Percentiles rank a stretch among this genome's conserved stretches.
These are phyloP conservation scores for Vigna angularis DNA, from an alignment of 306 rosid genomes.

Conservation along the genomic window DNA sequence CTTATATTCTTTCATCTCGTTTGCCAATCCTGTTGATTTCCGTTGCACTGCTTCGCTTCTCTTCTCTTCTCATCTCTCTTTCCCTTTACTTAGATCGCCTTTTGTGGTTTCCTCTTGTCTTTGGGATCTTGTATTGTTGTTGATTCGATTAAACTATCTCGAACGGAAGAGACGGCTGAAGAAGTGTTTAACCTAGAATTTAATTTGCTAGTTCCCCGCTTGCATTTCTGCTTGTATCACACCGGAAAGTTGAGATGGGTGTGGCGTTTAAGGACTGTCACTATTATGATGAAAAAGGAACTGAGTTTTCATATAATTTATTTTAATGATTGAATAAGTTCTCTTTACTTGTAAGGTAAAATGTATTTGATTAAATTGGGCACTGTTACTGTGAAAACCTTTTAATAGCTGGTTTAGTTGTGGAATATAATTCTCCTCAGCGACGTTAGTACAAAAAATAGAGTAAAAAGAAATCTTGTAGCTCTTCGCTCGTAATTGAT, in stretches of 20 bases:
- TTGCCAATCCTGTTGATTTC: not conserved
- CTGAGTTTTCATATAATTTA: not conserved
- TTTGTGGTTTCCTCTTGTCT: not conserved
- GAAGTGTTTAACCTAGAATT: not conserved
- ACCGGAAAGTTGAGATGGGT: not conserved
- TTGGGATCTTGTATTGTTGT: conserved; percentile 27
- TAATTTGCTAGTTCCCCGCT: too few species aligned
- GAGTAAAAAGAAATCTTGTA: not conserved
- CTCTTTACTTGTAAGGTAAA: not conserved
- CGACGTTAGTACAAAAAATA: not conserved
- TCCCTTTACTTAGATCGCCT: not conserved
- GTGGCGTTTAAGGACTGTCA: not conserved
- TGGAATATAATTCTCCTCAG: not conserved
- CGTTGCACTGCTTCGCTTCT: not conserved
- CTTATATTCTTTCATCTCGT: not conserved
- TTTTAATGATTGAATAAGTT: not conserved
- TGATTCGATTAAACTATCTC: not conserved
- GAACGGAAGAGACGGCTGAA: not conserved
- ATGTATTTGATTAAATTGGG: not conserved
- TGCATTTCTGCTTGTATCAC: too few species aligned
- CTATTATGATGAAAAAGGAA: not conserved
- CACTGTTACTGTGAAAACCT: not conserved
- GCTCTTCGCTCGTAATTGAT: not conserved
- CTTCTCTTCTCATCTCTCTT: not conserved
- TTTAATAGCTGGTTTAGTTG: not conserved